Conservation (phyloP, 1,284 basidiomycete genomes). For the Ustilago hordei region DNA sequence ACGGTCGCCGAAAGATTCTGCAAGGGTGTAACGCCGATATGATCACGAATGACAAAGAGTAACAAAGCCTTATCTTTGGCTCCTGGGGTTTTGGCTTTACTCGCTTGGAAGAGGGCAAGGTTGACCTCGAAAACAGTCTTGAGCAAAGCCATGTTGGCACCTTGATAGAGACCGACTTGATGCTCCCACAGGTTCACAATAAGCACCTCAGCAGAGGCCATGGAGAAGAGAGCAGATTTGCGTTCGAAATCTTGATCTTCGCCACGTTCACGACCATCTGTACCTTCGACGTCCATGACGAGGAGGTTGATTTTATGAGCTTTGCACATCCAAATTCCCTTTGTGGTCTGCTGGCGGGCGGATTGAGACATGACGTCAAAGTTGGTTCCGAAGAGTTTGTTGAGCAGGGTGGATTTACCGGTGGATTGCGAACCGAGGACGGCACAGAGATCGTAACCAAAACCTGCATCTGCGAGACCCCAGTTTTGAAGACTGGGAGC, state of each 20-base stretch:
- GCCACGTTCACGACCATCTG: slow-evolving; percentile 95
- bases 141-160: slow-evolving; percentile 97
- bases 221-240: slow-evolving; percentile 95
- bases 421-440: slow-evolving; percentile 85
- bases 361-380: slow-evolving; percentile 99
- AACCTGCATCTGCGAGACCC: slow-evolving; percentile 65
- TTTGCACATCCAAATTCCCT: slow-evolving; percentile 98
- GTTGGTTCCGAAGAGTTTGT: slow-evolving; percentile 93
- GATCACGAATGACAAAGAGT: slow-evolving; percentile 97
- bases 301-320: slow-evolving; percentile 87
- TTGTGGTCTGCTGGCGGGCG: slow-evolving; percentile 93
- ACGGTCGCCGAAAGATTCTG: slow-evolving; percentile 89
- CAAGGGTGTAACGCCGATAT: slow-evolving; percentile 91
- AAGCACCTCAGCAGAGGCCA: slow-evolving; percentile 94
- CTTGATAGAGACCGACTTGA: slow-evolving; percentile 97
- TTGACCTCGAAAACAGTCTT: slow-evolving; percentile 99
- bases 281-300: slow-evolving; percentile 99
- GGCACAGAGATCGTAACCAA: slow-evolving; percentile 68
- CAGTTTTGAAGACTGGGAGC: slow-evolving; percentile 53
- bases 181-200: slow-evolving; percentile 99
- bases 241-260: slow-evolving; percentile 99
- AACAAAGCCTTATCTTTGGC: slow-evolving; percentile 84
- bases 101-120: slow-evolving; percentile 81
- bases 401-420: slow-evolving; percentile 97
- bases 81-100: slow-evolving; percentile 70